Conservation (phyloP, 2,329 filamentous ascomycete genomes). For the Colletotrichum abscissum region DNA sequence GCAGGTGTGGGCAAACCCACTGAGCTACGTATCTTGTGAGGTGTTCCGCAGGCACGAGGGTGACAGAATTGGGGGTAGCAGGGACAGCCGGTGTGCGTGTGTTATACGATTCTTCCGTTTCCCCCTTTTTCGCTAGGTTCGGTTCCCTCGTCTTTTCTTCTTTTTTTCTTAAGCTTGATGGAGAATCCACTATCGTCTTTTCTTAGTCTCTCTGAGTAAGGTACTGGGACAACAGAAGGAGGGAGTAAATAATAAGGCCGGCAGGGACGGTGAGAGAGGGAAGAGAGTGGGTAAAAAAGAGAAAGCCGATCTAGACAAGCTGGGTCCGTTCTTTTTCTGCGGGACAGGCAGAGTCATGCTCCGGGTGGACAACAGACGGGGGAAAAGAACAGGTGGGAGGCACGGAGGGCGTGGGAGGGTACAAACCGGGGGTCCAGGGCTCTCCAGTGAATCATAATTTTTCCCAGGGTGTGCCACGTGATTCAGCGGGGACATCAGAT, state of each 20-base stretch:
- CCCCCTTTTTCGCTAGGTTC: not conserved
- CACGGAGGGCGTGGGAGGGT: not conserved
- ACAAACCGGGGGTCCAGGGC: slow-evolving; percentile 18
- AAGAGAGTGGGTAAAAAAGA: not conserved
- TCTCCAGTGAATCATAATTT: slow-evolving; percentile 21
- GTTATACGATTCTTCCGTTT: not conserved
- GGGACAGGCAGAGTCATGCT: not conserved
- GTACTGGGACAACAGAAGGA: not conserved
- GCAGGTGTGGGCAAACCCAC: slow-evolving; percentile 26
- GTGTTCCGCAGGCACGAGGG: not conserved
- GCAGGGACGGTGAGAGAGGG: not conserved
- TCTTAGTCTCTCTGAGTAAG: not conserved
- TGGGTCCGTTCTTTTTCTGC: not conserved
- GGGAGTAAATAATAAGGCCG: not conserved
- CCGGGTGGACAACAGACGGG: not conserved
- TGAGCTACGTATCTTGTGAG: slow-evolving; percentile 16
- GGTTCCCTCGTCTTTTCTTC: not conserved
- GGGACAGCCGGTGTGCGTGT: not conserved
- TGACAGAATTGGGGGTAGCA: not conserved
- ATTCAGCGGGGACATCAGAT: slow-evolving; percentile 27
- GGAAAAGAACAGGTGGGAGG: slow-evolving; percentile 30
- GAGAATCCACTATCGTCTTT: not conserved
- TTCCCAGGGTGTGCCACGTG: slow-evolving; percentile 33
- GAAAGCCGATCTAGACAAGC: not conserved
- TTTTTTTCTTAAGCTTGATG: not conserved